These are phyloP conservation scores for Solanum medicagineum DNA, from an alignment of 257 asterid genomes.

Conservation along the genomic window DNA sequence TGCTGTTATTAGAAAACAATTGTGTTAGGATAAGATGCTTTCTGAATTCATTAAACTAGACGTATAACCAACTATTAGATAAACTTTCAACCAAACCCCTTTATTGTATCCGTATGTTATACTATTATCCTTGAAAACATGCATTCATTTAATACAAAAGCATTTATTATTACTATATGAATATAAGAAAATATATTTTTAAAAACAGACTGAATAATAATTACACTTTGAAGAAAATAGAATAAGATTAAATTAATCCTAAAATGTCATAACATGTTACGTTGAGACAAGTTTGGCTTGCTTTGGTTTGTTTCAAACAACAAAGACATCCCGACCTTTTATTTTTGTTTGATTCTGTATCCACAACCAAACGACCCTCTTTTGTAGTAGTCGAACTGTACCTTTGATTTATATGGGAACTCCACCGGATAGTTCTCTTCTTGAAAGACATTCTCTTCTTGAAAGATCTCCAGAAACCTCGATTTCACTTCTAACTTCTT, in stretches of 20 bases:
- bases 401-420: conserved; percentile 92
- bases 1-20: background rate
- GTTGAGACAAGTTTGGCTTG: background rate
- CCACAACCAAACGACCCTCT: background rate
- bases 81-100: background rate
- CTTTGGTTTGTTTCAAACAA: background rate
- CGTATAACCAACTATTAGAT: background rate
- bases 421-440: conserved; percentile 83
- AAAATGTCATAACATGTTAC: background rate
- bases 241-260: background rate
- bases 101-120: background rate
- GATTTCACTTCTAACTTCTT: conserved; percentile 91
- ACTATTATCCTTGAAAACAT: background rate
- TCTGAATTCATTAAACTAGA: background rate
- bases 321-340: background rate
- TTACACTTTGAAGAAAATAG: background rate
- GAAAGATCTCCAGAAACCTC: conserved; percentile 83
- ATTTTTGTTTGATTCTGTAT: background rate
- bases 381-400: conserved; percentile 2
- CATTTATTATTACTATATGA: background rate
- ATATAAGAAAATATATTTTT: background rate
- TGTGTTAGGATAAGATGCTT: background rate
- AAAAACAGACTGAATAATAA: background rate
- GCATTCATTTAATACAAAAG: background rate
- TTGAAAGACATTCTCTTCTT: conserved; percentile 74